phyloP scores from a whole-genome alignment of 2,329 filamentous ascomycete genomes.

The Aspergillus phoenicis region DNA sequence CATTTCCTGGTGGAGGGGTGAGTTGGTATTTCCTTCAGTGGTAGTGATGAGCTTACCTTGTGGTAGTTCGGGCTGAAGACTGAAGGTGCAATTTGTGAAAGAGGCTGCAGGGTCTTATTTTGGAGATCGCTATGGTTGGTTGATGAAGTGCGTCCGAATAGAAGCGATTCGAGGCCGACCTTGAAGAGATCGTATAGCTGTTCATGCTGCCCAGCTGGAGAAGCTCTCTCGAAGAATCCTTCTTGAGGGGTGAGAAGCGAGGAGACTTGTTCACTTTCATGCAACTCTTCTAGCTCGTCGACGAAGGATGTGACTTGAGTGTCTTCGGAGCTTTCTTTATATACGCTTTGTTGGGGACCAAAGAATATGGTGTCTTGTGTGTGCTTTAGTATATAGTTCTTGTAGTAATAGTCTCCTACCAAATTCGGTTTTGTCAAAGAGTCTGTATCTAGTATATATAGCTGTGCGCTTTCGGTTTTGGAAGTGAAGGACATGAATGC shows the following conservation, averaged over 20 bases:
- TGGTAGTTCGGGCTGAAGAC: constrained; percentile 36
- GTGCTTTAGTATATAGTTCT: not conserved
- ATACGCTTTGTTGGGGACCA: not conserved
- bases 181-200: constrained; percentile 26
- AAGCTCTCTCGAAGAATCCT: not conserved
- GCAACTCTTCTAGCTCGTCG: constrained; percentile 3
- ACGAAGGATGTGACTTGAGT: not conserved
- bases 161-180: constrained; percentile 24
- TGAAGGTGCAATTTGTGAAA: constrained; percentile 32
- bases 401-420: not conserved
- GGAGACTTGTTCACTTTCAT: not conserved
- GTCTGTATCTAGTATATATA: not conserved
- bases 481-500: constrained; percentile 22
- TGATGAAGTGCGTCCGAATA: constrained; percentile 7
- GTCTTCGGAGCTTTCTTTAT: not conserved
- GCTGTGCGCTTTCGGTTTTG: not conserved
- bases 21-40: not conserved
- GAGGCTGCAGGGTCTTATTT: constrained; percentile 14
- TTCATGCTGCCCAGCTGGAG: not conserved
- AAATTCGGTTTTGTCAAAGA: not conserved
- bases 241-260: not conserved
- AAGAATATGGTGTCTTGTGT: not conserved
- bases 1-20: constrained; percentile 32
- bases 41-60: constrained; percentile 24
- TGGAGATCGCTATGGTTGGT: not conserved